Evolutionary conservation across 2,329 filamentous ascomycete species (phyloP), one percentile per base, ranked within the genome.

Genomic region (Tolypocladium tropicale): DNA sequence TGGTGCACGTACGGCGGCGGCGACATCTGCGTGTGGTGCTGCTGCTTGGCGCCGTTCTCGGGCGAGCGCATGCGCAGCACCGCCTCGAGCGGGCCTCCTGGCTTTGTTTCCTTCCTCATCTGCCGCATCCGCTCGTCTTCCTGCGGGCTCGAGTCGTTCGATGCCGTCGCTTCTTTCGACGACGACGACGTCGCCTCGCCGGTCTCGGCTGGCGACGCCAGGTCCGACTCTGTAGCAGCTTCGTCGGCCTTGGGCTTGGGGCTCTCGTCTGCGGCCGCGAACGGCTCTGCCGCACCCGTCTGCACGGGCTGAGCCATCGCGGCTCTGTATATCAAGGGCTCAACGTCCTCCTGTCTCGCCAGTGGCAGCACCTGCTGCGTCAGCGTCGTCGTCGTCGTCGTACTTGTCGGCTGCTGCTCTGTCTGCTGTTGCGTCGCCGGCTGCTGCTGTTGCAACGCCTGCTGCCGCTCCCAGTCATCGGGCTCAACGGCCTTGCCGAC

Each of bases 1-100:
- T 97, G 91, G 74, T 99, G 94, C 36, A 96, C 85, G 67, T 96
- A 95, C 1, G 86, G 88, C 9, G 89, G 83, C 0, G 89, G 81
- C 52, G 83, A 78, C 67, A 88, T 81, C 67, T 91, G 85, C 5
- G 86, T 86, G 25, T 82, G 80, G 61, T 80, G 79, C 52, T 75
- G 80, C 61, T 80, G 79, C 52, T 75, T 65, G 49, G 68, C 67
- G 14, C 63, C 62, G n/a, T 65, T 64, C 50, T 75, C 69, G 9
- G 76, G 73, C 5, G 75, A 71, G 16, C 71, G 63, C 73, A 79
- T 76, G 55, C 75, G 72, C 34, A 76, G 62, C 6, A 83, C 76
- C 2, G 76, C 77, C 57, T 82, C 78, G 57, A 81, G 74, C 7
- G 56, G 56, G 4, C 37, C 75, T 53, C 71, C 69, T 53, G 73